Conservation (phyloP, 192 early-diverging fungal genomes). For the Entomortierella beljakovae region DNA sequence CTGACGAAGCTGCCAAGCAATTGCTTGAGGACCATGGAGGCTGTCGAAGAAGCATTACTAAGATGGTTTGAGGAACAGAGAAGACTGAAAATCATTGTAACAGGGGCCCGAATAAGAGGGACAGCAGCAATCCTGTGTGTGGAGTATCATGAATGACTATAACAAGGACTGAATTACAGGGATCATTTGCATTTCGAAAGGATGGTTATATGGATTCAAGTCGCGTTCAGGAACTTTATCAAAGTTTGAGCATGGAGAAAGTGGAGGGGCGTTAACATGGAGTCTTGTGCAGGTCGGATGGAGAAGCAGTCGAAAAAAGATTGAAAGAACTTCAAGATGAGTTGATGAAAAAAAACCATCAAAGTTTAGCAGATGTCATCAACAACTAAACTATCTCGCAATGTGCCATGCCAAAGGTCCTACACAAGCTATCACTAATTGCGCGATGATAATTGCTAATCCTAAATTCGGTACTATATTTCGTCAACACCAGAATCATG, state of each 20-base stretch:
- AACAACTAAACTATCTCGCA: neutral
- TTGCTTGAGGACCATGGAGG: neutral
- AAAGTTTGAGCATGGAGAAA: neutral
- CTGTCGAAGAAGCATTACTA: slow-evolving; percentile 1
- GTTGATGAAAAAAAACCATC: neutral
- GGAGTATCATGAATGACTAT: neutral
- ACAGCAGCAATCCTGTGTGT: slow-evolving; percentile 1
- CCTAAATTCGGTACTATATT: slow-evolving; percentile 6
- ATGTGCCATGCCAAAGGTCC: slow-evolving; percentile 2
- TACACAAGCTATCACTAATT: neutral
- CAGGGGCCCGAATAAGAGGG: neutral
- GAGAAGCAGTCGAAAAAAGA: neutral
- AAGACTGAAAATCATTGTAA: neutral
- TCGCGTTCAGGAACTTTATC: neutral
- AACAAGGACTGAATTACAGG: neutral
- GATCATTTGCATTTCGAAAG: neutral
- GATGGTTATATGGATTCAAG: slow-evolving; percentile 7
- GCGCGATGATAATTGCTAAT: neutral
- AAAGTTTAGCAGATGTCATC: neutral
- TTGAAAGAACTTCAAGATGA: slow-evolving; percentile 2
- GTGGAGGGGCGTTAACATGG: slow-evolving; percentile 1
- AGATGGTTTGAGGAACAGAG: neutral
- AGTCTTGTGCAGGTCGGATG: neutral
- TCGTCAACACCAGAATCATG: neutral
- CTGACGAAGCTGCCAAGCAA: neutral